Conservation (phyloP, 345 rosid species). For the Carallia brachiata region DNA sequence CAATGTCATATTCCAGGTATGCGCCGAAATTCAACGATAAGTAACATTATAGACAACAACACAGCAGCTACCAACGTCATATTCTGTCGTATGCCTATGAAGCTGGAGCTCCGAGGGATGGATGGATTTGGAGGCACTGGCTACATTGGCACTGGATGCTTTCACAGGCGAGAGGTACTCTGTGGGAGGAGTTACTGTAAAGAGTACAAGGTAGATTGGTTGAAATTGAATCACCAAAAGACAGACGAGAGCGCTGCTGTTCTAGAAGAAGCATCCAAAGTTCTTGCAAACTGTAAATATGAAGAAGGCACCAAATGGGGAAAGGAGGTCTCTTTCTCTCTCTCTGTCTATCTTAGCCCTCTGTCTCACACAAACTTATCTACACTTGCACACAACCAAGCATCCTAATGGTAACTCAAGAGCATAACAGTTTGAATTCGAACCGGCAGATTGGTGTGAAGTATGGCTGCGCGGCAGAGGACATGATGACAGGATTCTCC, state of each 20-base stretch:
- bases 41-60: not conserved
- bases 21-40: not conserved
- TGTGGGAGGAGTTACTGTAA: slow-evolving; percentile 18
- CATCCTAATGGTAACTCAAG: too few species aligned
- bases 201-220: slow-evolving; percentile 8
- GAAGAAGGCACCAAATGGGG: slow-evolving; percentile 34
- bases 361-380: too few species aligned
- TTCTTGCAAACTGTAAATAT: slow-evolving; percentile 27
- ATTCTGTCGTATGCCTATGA: not conserved
- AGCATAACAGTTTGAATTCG: not conserved
- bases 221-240: not conserved
- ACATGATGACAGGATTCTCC: not conserved
- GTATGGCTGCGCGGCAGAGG: not conserved
- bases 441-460: not conserved
- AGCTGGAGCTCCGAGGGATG: slow-evolving; percentile 32
- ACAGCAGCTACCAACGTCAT: not conserved
- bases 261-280: slow-evolving; percentile 24
- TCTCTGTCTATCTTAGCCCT: not conserved
- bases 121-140: slow-evolving; percentile 31
- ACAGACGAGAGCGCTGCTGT: slow-evolving; percentile 1
- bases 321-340: slow-evolving; percentile 22
- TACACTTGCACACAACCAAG: too few species aligned
- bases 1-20: not conserved
- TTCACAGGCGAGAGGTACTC: slow-evolving; percentile 35
- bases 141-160: slow-evolving; percentile 38